These are phyloP conservation scores for Parascedosporium putredinis DNA, from an alignment of 2,329 filamentous ascomycete species.

Conservation along the genomic window DNA sequence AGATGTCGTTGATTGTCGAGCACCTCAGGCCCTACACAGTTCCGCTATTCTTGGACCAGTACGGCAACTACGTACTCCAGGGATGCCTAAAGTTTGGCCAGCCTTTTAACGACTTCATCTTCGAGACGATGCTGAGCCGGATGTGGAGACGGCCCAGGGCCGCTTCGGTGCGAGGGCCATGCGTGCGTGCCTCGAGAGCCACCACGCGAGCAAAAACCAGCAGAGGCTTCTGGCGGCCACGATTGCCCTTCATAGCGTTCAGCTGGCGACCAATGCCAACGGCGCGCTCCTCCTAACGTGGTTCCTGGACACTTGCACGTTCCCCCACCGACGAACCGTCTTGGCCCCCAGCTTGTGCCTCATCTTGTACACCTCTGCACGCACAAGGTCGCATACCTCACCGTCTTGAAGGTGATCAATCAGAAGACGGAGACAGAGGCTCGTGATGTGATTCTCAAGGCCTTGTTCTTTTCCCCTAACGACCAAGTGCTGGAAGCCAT, in stretches of 20 bases:
- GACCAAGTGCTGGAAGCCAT: conserved; percentile 85
- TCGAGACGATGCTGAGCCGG: conserved; percentile 88
- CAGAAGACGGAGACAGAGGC: conserved; percentile 92
- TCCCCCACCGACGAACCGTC: conserved; percentile 82
- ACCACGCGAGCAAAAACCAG: conserved; percentile 89
- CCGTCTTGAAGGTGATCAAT: conserved; percentile 96
- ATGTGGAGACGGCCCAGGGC: conserved; percentile 89
- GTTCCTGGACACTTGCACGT: conserved; percentile 97
- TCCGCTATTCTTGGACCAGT: conserved; percentile 91
- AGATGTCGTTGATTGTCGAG: conserved; percentile 78
- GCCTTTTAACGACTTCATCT: conserved; percentile 92
- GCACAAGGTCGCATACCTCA: conserved; percentile 96
- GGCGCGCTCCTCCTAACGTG: conserved; percentile 89
- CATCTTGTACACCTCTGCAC: conserved; percentile 93
- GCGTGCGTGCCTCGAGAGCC: conserved; percentile 92
- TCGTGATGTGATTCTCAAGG: conserved; percentile 77
- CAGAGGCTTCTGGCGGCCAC: conserved; percentile 88
- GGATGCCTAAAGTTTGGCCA: conserved; percentile 87
- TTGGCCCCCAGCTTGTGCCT: conserved; percentile 86
- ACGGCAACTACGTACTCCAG: conserved; percentile 96
- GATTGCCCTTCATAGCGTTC: conserved; percentile 93
- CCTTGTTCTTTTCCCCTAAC: conserved; percentile 82
- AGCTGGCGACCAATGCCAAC: conserved; percentile 92
- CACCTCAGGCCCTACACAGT: conserved; percentile 77
- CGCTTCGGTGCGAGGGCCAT: conserved; percentile 92